These are phyloP conservation scores for Fusarium xylarioides DNA, from an alignment of 2,329 filamentous ascomycete species.

Conservation along the genomic window DNA sequence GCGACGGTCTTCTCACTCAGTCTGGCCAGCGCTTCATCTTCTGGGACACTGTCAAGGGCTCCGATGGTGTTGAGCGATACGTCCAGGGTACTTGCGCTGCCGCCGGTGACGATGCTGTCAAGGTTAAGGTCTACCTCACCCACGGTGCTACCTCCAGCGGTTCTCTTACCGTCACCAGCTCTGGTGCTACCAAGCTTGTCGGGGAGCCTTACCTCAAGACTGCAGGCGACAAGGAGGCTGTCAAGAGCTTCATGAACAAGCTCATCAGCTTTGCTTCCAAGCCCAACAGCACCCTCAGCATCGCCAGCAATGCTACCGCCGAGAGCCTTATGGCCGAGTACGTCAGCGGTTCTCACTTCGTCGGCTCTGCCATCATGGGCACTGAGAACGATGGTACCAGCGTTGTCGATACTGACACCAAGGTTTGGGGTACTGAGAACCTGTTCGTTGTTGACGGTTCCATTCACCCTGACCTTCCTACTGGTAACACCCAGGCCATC, in stretches of 20 bases:
- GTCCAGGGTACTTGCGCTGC: constrained; percentile 58
- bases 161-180: constrained; percentile 52
- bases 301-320: constrained; percentile 56
- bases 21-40: constrained; percentile 58
- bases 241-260: constrained; percentile 60
- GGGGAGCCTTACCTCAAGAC: constrained; percentile 50
- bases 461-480: constrained; percentile 74
- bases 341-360: constrained; percentile 61
- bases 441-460: constrained; percentile 74
- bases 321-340: constrained; percentile 65
- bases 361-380: constrained; percentile 70
- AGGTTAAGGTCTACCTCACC: constrained; percentile 60
- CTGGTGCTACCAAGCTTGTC: constrained; percentile 54
- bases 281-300: constrained; percentile 65
- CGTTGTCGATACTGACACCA: constrained; percentile 70
- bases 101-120: constrained; percentile 53
- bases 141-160: constrained; percentile 60
- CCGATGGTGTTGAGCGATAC: constrained; percentile 51
- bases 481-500: constrained; percentile 72
- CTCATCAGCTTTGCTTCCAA: constrained; percentile 72
- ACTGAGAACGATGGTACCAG: constrained; percentile 61
- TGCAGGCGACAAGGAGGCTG: constrained; percentile 51
- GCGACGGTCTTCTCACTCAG: constrained; percentile 54
- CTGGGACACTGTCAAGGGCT: constrained; percentile 55
- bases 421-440: constrained; percentile 74